Evolutionary conservation across 345 rosid genomes (phyloP).

Genomic region (Pistacia vera): DNA sequence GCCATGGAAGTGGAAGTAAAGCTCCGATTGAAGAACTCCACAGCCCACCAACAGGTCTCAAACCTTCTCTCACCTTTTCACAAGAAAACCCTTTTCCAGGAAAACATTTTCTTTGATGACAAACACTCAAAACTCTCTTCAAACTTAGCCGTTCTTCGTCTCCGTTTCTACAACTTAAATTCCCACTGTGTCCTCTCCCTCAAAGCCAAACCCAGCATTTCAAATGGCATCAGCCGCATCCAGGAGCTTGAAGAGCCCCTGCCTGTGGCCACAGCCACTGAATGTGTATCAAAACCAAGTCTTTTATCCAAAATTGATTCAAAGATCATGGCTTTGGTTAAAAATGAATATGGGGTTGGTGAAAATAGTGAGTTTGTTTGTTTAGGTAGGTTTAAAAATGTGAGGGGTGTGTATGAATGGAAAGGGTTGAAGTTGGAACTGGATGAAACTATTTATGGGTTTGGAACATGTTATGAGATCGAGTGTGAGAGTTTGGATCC

Average conservation of each 20-base stretch:
- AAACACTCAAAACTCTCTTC: conserved; percentile 39
- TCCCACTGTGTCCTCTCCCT: conserved; percentile 55
- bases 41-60: conserved; percentile 40
- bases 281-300: conserved; percentile 35
- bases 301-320: conserved; percentile 26
- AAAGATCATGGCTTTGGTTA: conserved; percentile 43
- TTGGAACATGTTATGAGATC: conserved; percentile 63
- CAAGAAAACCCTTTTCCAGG: conserved; percentile 51
- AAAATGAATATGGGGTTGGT: conserved; percentile 42
- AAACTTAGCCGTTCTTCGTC: conserved; percentile 54
- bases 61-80: conserved; percentile 50
- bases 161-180: conserved; percentile 54
- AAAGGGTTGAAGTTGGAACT: conserved; percentile 62
- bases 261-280: conserved; percentile 21
- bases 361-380: conserved; percentile 38
- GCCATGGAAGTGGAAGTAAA: conserved; percentile 72
- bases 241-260: conserved; percentile 65
- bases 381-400: conserved; percentile 66
- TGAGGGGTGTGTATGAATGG: conserved; percentile 67
- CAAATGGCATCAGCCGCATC: conserved; percentile 56
- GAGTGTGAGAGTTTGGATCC: conserved; percentile 75
- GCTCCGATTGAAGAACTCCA: conserved; percentile 45
- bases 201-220: conserved; percentile 53
- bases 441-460: conserved; percentile 58
- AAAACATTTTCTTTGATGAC: conserved; percentile 69